Percentiles rank a stretch among this genome's conserved stretches.
These are phyloP conservation scores for Exophiala bonariae DNA, from an alignment of 2,329 filamentous ascomycete species.

Conservation along the genomic window DNA sequence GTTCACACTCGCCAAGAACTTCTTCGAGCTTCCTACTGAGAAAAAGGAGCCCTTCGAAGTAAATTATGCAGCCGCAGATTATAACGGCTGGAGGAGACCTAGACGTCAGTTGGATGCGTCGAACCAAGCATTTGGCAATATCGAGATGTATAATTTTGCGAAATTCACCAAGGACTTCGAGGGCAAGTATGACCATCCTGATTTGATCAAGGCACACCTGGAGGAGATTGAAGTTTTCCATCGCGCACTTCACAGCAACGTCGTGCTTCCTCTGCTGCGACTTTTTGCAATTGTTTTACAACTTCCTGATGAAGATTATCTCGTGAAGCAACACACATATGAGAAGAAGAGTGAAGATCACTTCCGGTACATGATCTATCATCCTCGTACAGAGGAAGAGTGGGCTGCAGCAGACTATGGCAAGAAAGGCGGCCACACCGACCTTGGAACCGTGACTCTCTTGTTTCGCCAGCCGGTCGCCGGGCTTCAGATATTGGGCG, in stretches of 20 bases:
- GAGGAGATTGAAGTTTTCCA: constrained; percentile 59
- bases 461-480: constrained; percentile 60
- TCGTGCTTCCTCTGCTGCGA: constrained; percentile 55
- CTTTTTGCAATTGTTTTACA: constrained; percentile 62
- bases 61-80: constrained; percentile 52
- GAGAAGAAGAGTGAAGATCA: constrained; percentile 58
- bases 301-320: constrained; percentile 57
- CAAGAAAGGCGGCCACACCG: constrained; percentile 53
- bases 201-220: constrained; percentile 48
- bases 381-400: constrained; percentile 48
- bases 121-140: constrained; percentile 47
- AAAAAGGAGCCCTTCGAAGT: constrained; percentile 60
- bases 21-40: constrained; percentile 56
- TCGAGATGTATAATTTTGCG: constrained; percentile 61
- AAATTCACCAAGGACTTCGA: constrained; percentile 53
- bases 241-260: constrained; percentile 52
- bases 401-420: constrained; percentile 44
- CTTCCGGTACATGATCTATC: constrained; percentile 61
- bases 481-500: constrained; percentile 53
- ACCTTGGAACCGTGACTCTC: constrained; percentile 56
- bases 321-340: constrained; percentile 59
- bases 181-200: constrained; percentile 42
- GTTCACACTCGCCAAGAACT: constrained; percentile 58
- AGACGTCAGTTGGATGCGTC: no score
- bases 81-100: constrained; percentile 56